Conservation (phyloP, 176 grass and related monocot genomes). For the Rhynchospora tenuis region DNA sequence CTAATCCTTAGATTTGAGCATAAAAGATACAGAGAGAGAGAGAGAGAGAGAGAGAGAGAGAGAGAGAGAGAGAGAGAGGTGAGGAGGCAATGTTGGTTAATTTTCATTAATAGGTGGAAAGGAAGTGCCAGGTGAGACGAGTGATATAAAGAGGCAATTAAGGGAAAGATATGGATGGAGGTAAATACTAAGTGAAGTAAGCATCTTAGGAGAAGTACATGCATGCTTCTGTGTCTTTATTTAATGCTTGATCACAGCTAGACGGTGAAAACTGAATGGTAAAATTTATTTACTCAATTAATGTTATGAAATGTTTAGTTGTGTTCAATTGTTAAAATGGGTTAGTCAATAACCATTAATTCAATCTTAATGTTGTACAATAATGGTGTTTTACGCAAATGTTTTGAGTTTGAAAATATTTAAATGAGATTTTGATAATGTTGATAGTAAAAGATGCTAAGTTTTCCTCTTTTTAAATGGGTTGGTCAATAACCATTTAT, state of each 20-base stretch:
- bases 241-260: conserved; percentile 13
- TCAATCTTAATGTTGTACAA: neutral
- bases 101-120: conserved; percentile 42
- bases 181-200: conserved; percentile 3
- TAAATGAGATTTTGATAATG: neutral
- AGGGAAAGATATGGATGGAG: conserved; percentile 11
- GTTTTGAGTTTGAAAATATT: neutral
- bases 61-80: conserved; percentile 23
- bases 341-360: conserved; percentile 15
- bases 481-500: conserved; percentile 17
- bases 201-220: conserved; percentile 17
- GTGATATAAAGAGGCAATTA: conserved; percentile 19
- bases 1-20: conserved; percentile 21
- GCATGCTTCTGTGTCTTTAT: conserved; percentile 20
- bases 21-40: conserved; percentile 28
- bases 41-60: conserved; percentile 24
- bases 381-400: neutral
- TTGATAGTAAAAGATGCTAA: neutral
- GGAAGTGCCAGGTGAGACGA: conserved; percentile 51
- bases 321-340: neutral
- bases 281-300: conserved; percentile 15
- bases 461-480: neutral
- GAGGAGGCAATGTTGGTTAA: conserved; percentile 26
- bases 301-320: neutral
- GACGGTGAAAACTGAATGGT: conserved; percentile 17